Conservation (phyloP, 2,329 filamentous ascomycete species). For the Diaporthe eres region DNA sequence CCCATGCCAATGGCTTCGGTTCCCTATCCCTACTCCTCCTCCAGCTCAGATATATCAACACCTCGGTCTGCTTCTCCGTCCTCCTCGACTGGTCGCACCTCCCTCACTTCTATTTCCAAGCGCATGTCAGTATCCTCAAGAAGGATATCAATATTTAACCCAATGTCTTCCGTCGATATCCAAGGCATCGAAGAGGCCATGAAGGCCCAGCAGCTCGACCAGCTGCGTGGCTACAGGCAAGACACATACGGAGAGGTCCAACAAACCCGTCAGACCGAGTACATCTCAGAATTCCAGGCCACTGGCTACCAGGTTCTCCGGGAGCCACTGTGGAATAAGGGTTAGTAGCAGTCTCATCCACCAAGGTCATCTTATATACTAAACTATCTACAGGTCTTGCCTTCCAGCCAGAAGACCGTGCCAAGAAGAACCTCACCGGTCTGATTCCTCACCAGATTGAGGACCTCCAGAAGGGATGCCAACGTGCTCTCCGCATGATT, state of each 20-base stretch:
- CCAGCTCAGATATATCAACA: conserved; percentile 65
- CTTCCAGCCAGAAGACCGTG: conserved; percentile 75
- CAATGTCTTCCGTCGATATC: conserved; percentile 70
- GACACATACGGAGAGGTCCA: conserved; percentile 69
- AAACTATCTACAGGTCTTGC: conserved; percentile 65
- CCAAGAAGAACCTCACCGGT: conserved; percentile 75
- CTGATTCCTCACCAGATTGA: conserved; percentile 76
- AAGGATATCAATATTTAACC: conserved; percentile 67
- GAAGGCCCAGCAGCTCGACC: conserved; percentile 72
- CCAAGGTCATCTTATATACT: background rate
- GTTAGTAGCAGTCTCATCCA: conserved; percentile 53
- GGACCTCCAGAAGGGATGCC: conserved; percentile 71
- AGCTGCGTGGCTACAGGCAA: conserved; percentile 72
- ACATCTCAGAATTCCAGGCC: conserved; percentile 62
- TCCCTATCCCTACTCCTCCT: conserved; percentile 62
- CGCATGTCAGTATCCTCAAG: conserved; percentile 65
- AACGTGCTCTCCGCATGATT: conserved; percentile 81
- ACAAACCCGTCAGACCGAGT: conserved; percentile 68
- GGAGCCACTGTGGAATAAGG: conserved; percentile 77
- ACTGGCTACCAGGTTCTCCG: conserved; percentile 73
- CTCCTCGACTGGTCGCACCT: conserved; percentile 63
- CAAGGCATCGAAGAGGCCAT: conserved; percentile 70
- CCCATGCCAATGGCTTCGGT: conserved; percentile 59
- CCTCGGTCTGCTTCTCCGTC: conserved; percentile 68
- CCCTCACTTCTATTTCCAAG: conserved; percentile 66